Evolutionary conservation across 2,329 filamentous ascomycete species (phyloP), one percentile per base, ranked within the genome.

Genomic region (Polychaeton citri): DNA sequence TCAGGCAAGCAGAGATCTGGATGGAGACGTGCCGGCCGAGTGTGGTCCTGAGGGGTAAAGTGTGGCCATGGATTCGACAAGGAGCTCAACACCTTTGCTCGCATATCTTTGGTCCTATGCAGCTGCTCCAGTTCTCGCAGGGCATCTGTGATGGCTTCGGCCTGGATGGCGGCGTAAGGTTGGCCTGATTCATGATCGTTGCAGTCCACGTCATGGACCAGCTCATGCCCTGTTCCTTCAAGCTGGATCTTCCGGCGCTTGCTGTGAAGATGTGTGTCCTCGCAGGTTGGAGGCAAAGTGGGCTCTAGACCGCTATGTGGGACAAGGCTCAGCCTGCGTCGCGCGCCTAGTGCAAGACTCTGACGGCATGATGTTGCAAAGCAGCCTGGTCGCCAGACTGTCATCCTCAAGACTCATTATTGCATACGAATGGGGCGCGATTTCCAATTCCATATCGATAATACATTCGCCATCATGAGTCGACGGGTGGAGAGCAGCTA

Each of bases 1-100:
- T 44, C 42, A 2, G 42, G 43, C 4, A 46, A 33, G 9, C 16
- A 21, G 9, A 38, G 28, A 7, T 41, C 10, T 16, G 35, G 6
- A 17, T 8, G 8, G 33, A n/a, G 8, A 26, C 8, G 21, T 26
- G 21, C 8, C 21, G 21, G 21, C 13, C 8, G 21, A 13, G 21
- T n/a, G n/a, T n/a, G n/a, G n/a, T n/a, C n/a, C n/a, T n/a, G n/a
- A n/a, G n/a, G n/a, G 30, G 19, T 4, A 24, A 4, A 12, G 8
- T 41, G 30, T 4, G 43, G 49, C 38, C 39, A 52, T 19, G 51
- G 47, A 28, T 54, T 54, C 7, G 45, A 48, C 10, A 55, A 43
- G 3, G 34, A 41, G 10, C 43, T 42, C 13, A 55, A 37, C 1
- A 45, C 38, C 17, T 38, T 33, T 3, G 49, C 17, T 5, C 52